phyloP scores from a whole-genome alignment of 2,329 filamentous ascomycete genomes.

The Knufia fluminis region DNA sequence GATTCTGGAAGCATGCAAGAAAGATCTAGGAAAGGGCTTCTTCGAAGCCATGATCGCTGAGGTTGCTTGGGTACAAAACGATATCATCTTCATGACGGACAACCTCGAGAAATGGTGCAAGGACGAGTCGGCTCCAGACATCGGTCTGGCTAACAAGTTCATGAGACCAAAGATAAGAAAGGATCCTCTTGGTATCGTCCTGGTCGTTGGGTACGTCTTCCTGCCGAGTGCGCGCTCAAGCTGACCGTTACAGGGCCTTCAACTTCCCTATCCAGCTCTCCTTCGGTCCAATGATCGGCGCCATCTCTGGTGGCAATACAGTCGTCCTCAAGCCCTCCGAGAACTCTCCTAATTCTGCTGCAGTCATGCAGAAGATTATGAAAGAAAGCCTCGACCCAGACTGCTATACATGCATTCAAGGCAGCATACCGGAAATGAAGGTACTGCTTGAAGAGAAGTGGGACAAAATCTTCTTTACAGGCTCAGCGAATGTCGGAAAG shows the following conservation, averaged over 20 bases:
- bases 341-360: slow-evolving; percentile 63
- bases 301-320: slow-evolving; percentile 86
- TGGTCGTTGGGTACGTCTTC: slow-evolving; percentile 64
- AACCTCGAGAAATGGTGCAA: slow-evolving; percentile 74
- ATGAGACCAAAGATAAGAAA: slow-evolving; percentile 71
- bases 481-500: slow-evolving; percentile 65
- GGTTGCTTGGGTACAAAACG: slow-evolving; percentile 67
- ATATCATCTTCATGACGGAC: slow-evolving; percentile 68
- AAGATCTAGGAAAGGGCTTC: slow-evolving; percentile 67
- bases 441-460: slow-evolving; percentile 79
- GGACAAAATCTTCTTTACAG: slow-evolving; percentile 98
- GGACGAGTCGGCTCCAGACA: slow-evolving; percentile 66
- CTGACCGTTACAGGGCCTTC: slow-evolving; percentile 51
- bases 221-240: background rate
- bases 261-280: slow-evolving; percentile 86
- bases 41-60: slow-evolving; percentile 70
- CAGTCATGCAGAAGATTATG: slow-evolving; percentile 70
- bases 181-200: slow-evolving; percentile 72
- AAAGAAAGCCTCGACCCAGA: slow-evolving; percentile 65
- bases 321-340: slow-evolving; percentile 88
- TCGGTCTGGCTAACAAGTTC: slow-evolving; percentile 57
- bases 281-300: slow-evolving; percentile 71
- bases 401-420: slow-evolving; percentile 71
- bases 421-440: slow-evolving; percentile 69
- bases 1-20: slow-evolving; percentile 63